Evolutionary conservation across 352 stramenopile genomes (phyloP).

Genomic region (Hyaloperonospora brassicae): DNA sequence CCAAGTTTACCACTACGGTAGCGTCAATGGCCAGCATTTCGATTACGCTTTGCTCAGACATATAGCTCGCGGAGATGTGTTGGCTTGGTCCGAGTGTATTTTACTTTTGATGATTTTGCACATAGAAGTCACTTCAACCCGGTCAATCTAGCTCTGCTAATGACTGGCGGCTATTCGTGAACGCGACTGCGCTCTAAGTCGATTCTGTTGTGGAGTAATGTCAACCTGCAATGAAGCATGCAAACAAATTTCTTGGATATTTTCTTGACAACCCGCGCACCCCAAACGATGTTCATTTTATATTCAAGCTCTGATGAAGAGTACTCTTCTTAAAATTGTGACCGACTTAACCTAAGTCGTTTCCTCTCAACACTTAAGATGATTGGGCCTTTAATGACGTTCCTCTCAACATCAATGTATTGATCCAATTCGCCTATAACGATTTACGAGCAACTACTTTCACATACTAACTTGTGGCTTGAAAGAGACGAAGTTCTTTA

Average conservation of each 20-base stretch:
- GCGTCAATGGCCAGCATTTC: not conserved
- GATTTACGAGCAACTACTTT: slow-evolving; percentile 13
- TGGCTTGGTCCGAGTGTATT: not conserved
- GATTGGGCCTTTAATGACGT: slow-evolving; percentile 6
- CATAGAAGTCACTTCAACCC: slow-evolving; percentile 7
- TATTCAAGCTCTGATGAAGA: not conserved
- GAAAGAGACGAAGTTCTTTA: slow-evolving; percentile 19
- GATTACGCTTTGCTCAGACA: not conserved
- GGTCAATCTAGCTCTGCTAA: slow-evolving; percentile 2
- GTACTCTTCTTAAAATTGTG: not conserved
- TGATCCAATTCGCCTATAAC: slow-evolving; percentile 1
- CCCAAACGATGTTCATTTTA: not conserved
- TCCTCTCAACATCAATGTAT: slow-evolving; percentile 17
- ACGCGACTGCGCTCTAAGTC: not conserved
- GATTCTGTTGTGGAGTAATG: slow-evolving; percentile 8
- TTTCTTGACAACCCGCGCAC: not conserved
- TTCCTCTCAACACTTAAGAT: slow-evolving; percentile 9
- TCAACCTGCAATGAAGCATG: slow-evolving; percentile 1
- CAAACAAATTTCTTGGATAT: not conserved
- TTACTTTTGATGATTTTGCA: slow-evolving; percentile 10
- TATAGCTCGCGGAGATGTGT: not conserved
- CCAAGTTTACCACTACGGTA: not conserved
- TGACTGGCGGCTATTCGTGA: not conserved
- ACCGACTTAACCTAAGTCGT: not conserved
- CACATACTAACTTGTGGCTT: slow-evolving; percentile 7